phyloP scores from a whole-genome alignment of 495 filamentous ascomycete genomes.

The Elasticomyces elasticus region DNA sequence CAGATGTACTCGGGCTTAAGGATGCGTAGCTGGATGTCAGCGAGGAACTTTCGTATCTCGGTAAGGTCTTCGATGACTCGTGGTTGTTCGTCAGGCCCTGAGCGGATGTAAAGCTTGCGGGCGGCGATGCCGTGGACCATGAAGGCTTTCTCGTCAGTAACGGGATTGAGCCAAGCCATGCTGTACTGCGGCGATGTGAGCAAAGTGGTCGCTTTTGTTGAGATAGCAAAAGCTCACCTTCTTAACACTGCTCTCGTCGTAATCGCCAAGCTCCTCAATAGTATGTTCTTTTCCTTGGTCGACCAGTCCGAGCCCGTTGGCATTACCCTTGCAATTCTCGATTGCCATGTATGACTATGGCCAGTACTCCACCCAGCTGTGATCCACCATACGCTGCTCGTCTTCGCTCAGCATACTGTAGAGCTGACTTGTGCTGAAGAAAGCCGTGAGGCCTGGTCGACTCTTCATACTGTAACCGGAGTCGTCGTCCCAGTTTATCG shows the following conservation, averaged over 20 bases:
- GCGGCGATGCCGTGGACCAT: slow-evolving; percentile 24
- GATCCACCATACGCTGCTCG: not conserved
- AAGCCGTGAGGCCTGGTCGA: not conserved
- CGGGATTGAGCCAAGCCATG: slow-evolving; percentile 36
- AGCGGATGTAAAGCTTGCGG: slow-evolving; percentile 18
- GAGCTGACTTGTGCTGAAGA: not conserved
- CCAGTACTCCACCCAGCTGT: not conserved
- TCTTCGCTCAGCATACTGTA: not conserved
- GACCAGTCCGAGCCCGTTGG: not conserved
- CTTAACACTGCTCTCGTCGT: not conserved
- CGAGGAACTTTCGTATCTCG: slow-evolving; percentile 10
- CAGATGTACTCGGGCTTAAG: slow-evolving; percentile 14
- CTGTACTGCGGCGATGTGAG: slow-evolving; percentile 13
- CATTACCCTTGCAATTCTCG: slow-evolving; percentile 5
- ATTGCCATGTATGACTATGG: slow-evolving; percentile 5
- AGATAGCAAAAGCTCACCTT: not conserved
- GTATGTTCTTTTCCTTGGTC: slow-evolving; percentile 1
- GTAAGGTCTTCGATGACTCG: slow-evolving; percentile 10
- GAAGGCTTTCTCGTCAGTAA: slow-evolving; percentile 26
- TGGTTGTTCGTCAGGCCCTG: slow-evolving; percentile 5
- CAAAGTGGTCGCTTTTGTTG: not conserved
- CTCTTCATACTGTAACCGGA: not conserved
- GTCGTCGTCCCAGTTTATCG: not conserved
- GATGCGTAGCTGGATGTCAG: slow-evolving; percentile 9
- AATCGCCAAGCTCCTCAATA: not conserved